Conservation (phyloP, 192 early-diverging fungal species). For the Mortierella antarctica region DNA sequence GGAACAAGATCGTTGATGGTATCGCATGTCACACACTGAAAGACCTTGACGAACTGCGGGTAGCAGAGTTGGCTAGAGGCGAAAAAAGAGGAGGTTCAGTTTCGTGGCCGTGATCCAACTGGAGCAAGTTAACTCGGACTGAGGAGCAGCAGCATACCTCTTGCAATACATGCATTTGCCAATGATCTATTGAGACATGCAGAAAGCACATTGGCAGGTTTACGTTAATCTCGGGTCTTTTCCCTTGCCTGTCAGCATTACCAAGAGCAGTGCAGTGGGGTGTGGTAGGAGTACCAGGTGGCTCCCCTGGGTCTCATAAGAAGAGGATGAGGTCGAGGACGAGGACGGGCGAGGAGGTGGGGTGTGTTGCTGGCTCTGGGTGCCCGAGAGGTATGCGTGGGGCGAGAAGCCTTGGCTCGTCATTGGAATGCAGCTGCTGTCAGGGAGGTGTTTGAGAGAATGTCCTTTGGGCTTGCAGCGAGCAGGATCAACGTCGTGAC, state of each 20-base stretch:
- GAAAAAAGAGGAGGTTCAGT: neutral
- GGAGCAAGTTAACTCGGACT: neutral
- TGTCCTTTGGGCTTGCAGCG: neutral
- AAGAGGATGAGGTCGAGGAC: slow-evolving; percentile 5
- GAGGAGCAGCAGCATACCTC: slow-evolving; percentile 45
- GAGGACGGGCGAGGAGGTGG: slow-evolving; percentile 38
- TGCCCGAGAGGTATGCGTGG: slow-evolving; percentile 35
- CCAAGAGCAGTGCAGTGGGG: neutral
- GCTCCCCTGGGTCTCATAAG: slow-evolving; percentile 37
- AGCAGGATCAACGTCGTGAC: neutral
- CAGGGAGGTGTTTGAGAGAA: neutral
- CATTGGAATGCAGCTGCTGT: slow-evolving; percentile 2
- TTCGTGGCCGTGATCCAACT: neutral
- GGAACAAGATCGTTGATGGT: slow-evolving; percentile 81
- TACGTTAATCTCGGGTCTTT: neutral
- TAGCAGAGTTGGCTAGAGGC: slow-evolving; percentile 74
- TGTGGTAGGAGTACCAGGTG: slow-evolving; percentile 20
- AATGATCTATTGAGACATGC: slow-evolving; percentile 48
- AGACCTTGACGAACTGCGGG: slow-evolving; percentile 77
- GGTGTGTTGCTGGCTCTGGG: slow-evolving; percentile 31
- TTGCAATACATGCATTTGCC: slow-evolving; percentile 76
- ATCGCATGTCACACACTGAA: slow-evolving; percentile 93
- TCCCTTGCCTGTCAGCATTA: neutral
- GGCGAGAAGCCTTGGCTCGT: slow-evolving; percentile 46
- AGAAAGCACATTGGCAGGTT: neutral